Conservation (phyloP, 345 rosid genomes). For the Murraya paniculata region DNA sequence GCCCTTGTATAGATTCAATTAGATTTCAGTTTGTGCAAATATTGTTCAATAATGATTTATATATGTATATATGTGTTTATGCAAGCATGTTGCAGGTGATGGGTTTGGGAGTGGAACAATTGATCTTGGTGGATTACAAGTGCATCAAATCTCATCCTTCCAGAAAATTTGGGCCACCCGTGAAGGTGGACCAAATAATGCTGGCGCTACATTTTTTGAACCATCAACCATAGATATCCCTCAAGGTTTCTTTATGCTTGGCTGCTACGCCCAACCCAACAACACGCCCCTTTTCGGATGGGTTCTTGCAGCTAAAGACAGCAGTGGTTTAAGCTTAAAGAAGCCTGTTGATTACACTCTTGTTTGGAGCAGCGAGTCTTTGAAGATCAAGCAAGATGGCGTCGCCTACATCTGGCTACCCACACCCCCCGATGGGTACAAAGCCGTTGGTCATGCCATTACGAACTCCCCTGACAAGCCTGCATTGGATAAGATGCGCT, state of each 20-base stretch:
- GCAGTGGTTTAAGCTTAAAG: conserved; percentile 20
- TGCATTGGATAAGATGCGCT: conserved; percentile 51
- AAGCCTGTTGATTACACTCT: conserved; percentile 73
- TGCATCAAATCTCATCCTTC: conserved; percentile 53
- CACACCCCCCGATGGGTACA: conserved; percentile 61
- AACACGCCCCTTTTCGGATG: conserved; percentile 46
- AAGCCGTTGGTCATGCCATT: conserved; percentile 56
- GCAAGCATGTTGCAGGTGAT: conserved; percentile 26
- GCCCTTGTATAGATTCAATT: no score
- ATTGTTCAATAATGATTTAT: background rate
- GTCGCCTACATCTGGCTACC: conserved; percentile 76
- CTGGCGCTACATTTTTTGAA: conserved; percentile 72
- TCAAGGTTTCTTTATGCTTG: conserved; percentile 52
- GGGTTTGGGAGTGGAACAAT: conserved; percentile 58
- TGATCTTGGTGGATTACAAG: conserved; percentile 63
- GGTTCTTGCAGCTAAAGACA: conserved; percentile 65
- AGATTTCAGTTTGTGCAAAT: no score
- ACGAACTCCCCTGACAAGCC: conserved; percentile 68
- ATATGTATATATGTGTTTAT: background rate
- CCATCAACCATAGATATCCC: conserved; percentile 38
- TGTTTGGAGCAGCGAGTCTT: conserved; percentile 65
- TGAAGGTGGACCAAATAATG: conserved; percentile 68
- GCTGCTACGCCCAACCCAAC: conserved; percentile 66
- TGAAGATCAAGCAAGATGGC: conserved; percentile 61
- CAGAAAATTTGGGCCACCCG: conserved; percentile 52